phyloP scores from a whole-genome alignment of 345 rosid genomes.

The Euphorbia pulcherrima region DNA sequence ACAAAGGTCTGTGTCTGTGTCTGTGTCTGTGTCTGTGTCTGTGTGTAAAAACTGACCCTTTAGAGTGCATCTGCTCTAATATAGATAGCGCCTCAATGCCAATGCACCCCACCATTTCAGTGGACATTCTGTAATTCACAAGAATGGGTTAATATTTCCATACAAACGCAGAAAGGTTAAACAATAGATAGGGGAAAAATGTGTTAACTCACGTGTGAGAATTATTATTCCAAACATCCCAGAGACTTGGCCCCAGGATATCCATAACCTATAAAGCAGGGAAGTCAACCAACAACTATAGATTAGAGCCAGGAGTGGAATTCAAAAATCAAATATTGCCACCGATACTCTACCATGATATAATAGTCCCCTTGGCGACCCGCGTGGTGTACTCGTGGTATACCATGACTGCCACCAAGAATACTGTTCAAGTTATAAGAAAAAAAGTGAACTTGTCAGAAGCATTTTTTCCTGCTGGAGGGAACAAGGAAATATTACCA shows the following conservation, averaged over 20 bases:
- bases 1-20: no score
- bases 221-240: conserved; percentile 95
- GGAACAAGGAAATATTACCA: not conserved
- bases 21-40: no score
- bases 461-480: not conserved
- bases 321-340: not conserved
- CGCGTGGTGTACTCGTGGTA: conserved; percentile 80
- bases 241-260: conserved; percentile 93
- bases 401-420: conserved; percentile 68
- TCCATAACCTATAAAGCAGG: conserved; percentile 73
- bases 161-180: not conserved
- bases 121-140: conserved; percentile 61
- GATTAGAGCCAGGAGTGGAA: not conserved
- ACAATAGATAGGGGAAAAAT: not conserved
- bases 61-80: conserved; percentile 76
- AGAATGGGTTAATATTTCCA: conserved; percentile 10
- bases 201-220: conserved; percentile 73
- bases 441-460: not conserved
- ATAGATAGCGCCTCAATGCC: conserved; percentile 94
- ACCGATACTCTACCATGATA: conserved; percentile 56
- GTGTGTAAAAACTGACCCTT: conserved; percentile 48
- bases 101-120: conserved; percentile 85
- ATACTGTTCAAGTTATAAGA: conserved; percentile 8
- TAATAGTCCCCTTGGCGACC: conserved; percentile 97
- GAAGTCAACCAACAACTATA: conserved; percentile 1